A percentile compares a stretch with the other conserved stretches of the same genome.
Evolutionary conservation across 306 rosid species (phyloP).

Genomic region (Crotalaria pallida): DNA sequence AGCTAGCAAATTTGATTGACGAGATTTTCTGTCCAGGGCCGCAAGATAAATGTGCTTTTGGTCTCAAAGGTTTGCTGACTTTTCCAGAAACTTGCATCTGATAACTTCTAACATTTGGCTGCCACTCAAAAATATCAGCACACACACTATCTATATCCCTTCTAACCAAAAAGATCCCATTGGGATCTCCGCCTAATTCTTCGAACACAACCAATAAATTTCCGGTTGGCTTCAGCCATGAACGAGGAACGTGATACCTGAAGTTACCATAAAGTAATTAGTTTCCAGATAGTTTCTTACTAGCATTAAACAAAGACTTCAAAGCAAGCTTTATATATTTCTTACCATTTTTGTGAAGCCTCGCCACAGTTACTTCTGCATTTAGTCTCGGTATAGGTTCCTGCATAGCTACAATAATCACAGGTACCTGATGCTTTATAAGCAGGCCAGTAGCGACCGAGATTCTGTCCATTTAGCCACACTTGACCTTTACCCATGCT

Average conservation of each 20-base stretch:
- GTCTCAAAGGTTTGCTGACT: conserved; percentile 61
- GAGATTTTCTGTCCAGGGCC: conserved; percentile 84
- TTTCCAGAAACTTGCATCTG: conserved; percentile 79
- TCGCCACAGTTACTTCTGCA: conserved; percentile 77
- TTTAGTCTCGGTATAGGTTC: conserved; percentile 76
- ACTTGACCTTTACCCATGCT: conserved; percentile 97
- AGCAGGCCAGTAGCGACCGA: conserved; percentile 96
- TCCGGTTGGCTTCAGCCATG: conserved; percentile 89
- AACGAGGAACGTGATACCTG: conserved; percentile 96
- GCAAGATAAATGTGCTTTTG: conserved; percentile 83
- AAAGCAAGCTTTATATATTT: neutral
- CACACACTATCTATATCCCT: conserved; percentile 76
- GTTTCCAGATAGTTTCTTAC: conserved; percentile 7
- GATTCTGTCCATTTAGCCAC: conserved; percentile 81
- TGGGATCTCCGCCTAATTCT: conserved; percentile 92
- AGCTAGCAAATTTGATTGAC: conserved; percentile 88
- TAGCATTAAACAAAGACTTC: neutral
- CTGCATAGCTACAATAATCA: conserved; percentile 61
- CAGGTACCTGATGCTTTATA: conserved; percentile 85
- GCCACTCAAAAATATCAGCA: conserved; percentile 94
- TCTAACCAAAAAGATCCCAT: conserved; percentile 74
- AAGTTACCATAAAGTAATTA: conserved; percentile 25
- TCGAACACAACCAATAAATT: conserved; percentile 88
- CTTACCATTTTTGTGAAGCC: conserved; percentile 98
- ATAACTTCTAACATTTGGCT: conserved; percentile 72